Percentiles rank a stretch among this genome's conserved stretches.
phyloP scores from a whole-genome alignment of 139 green algal genomes.

The Deuterostichococcus epilithicus region DNA sequence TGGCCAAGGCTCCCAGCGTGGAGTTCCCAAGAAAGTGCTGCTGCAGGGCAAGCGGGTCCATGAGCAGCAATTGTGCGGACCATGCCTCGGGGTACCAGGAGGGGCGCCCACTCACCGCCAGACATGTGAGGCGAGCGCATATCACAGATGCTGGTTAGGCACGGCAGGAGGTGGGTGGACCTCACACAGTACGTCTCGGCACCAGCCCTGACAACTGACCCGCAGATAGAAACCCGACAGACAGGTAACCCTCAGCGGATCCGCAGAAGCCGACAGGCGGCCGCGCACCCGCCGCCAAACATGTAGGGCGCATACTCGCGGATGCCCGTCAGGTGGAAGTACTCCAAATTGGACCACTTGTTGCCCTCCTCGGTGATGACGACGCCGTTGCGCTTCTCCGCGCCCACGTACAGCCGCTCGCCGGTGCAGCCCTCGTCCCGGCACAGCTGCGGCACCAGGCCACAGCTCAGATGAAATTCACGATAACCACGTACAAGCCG shows the following conservation, averaged over 20 bases:
- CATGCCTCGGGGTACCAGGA: too few species aligned
- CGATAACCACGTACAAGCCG: not conserved
- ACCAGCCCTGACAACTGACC: too few species aligned
- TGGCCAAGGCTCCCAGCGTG: too few species aligned
- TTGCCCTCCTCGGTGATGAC: constrained; percentile 22
- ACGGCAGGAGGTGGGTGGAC: too few species aligned
- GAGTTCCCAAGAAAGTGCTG: too few species aligned
- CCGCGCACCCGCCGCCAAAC: constrained; percentile 15
- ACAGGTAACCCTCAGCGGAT: not conserved
- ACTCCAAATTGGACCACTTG: constrained; percentile 20
- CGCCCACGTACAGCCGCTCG: constrained; percentile 9
- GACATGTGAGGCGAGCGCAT: too few species aligned
- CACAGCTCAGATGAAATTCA: not conserved
- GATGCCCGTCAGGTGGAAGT: constrained; percentile 17
- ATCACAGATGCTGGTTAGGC: too few species aligned
- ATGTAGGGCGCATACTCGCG: constrained; percentile 15
- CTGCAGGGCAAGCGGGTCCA: too few species aligned
- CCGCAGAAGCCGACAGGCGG: not conserved
- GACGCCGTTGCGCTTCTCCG: constrained; percentile 17
- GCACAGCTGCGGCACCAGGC: constrained; percentile 6
- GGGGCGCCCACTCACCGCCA: too few species aligned
- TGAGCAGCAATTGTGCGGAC: too few species aligned
- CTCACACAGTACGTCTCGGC: too few species aligned
- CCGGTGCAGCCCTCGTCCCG: constrained; percentile 1
- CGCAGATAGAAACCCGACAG: too few species aligned